phyloP scores from a whole-genome alignment of 257 asterid genomes.

The Haberlea rhodopensis region DNA sequence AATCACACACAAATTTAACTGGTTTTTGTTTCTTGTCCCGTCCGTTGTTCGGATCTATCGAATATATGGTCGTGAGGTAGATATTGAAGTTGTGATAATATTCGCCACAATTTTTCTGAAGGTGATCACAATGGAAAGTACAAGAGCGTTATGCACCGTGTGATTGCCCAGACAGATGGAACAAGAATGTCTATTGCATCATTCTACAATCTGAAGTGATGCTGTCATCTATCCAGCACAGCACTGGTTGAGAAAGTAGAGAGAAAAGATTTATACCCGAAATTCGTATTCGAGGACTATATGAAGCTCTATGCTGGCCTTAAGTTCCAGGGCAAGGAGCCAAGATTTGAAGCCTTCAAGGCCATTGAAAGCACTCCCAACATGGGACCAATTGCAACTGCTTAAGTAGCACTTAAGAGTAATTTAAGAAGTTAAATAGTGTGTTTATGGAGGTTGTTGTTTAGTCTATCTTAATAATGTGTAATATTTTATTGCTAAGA shows the following conservation, averaged over 20 bases:
- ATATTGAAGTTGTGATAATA: background rate
- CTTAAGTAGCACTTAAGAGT: conserved; percentile 27
- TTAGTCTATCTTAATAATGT: background rate
- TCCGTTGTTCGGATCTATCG: no score
- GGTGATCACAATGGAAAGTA: conserved; percentile 63
- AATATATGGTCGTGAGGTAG: no score
- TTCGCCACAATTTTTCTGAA: conserved; percentile 10
- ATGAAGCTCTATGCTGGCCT: conserved; percentile 66
- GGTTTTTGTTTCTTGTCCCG: no score
- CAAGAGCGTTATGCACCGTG: conserved; percentile 62
- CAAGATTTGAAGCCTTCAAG: conserved; percentile 74
- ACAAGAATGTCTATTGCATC: conserved; percentile 65
- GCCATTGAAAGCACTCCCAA: conserved; percentile 34
- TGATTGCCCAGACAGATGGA: conserved; percentile 56
- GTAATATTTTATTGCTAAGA: background rate
- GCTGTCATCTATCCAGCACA: conserved; percentile 62
- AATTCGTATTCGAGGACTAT: conserved; percentile 73
- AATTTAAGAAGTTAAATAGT: background rate
- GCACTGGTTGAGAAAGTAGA: conserved; percentile 47
- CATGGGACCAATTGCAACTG: conserved; percentile 51
- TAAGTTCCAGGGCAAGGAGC: conserved; percentile 73
- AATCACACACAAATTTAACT: no score
- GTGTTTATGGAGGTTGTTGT: background rate
- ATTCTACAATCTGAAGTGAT: conserved; percentile 64
- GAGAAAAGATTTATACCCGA: conserved; percentile 46